Evolutionary conservation across 2,329 filamentous ascomycete species (phyloP).

Genomic region (Fusarium nelsonii): DNA sequence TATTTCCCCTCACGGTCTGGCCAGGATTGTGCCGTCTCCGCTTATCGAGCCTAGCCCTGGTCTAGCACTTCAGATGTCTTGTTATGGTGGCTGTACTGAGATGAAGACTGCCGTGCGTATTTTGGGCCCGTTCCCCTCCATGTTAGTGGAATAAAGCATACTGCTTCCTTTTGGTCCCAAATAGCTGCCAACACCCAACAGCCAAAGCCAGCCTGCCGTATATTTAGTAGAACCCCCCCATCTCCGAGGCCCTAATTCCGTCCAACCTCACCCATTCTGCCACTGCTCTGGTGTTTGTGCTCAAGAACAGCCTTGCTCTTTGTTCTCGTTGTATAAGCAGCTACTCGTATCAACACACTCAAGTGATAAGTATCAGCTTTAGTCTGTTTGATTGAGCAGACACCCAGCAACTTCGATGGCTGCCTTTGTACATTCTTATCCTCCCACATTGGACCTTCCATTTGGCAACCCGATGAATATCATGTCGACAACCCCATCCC

Average conservation of each 20-base stretch:
- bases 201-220: constrained; percentile 14
- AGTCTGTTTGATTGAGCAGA: constrained; percentile 11
- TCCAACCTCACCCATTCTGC: background rate
- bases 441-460: constrained; percentile 35
- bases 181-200: constrained; percentile 14
- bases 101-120: constrained; percentile 28
- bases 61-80: constrained; percentile 16
- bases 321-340: background rate
- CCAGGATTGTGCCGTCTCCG: constrained; percentile 23
- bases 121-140: constrained; percentile 24
- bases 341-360: background rate
- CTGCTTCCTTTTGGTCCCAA: constrained; percentile 5
- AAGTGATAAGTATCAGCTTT: constrained; percentile 4
- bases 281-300: background rate
- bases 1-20: constrained; percentile 44
- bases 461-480: constrained; percentile 29
- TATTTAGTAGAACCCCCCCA: constrained; percentile 22
- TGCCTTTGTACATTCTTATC: constrained; percentile 39
- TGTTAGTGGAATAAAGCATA: constrained; percentile 7
- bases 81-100: constrained; percentile 29
- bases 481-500: constrained; percentile 33
- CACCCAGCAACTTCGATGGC: constrained; percentile 20
- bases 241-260: background rate
- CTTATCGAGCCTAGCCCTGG: constrained; percentile 25
- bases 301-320: background rate